Evolutionary conservation across 2,329 filamentous ascomycete species (phyloP).

Genomic region (Neoscytalidium dimidiatum): DNA sequence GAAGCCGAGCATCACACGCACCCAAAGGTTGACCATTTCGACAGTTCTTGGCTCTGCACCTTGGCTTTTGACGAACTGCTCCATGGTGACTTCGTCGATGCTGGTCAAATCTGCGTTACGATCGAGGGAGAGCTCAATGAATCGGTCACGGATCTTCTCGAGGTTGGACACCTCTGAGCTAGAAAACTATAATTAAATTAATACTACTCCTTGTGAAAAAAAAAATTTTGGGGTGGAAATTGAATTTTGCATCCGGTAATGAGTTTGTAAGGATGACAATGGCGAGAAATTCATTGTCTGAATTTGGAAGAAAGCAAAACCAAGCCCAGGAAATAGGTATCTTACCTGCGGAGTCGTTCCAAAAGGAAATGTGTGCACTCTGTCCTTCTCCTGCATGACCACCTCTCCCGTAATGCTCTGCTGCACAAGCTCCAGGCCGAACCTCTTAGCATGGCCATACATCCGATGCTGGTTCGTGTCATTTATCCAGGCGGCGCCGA

Average conservation of each 20-base stretch:
- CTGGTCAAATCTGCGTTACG: background rate
- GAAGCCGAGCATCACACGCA: conserved; percentile 53
- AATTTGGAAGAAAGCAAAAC: background rate
- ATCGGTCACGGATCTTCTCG: background rate
- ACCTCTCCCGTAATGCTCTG: conserved; percentile 52
- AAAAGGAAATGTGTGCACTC: conserved; percentile 30
- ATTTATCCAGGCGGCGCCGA: conserved; percentile 64
- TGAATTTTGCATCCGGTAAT: too few species aligned
- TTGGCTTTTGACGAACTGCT: conserved; percentile 38
- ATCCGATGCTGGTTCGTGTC: conserved; percentile 54
- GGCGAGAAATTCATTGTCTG: too few species aligned
- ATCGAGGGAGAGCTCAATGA: background rate
- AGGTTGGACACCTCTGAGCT: background rate
- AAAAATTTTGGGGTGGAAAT: too few species aligned
- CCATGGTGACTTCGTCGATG: conserved; percentile 41
- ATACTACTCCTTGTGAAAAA: too few species aligned
- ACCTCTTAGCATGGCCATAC: conserved; percentile 43
- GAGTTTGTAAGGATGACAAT: too few species aligned
- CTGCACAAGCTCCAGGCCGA: conserved; percentile 47
- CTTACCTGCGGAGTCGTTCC: conserved; percentile 32
- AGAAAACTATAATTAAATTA: too few species aligned
- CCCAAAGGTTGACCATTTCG: conserved; percentile 47
- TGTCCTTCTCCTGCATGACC: conserved; percentile 43
- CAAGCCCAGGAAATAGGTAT: background rate
- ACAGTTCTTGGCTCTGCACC: conserved; percentile 36